phyloP scores from a whole-genome alignment of 805 yeast species.

The Tetrapisispora fleetii region DNA sequence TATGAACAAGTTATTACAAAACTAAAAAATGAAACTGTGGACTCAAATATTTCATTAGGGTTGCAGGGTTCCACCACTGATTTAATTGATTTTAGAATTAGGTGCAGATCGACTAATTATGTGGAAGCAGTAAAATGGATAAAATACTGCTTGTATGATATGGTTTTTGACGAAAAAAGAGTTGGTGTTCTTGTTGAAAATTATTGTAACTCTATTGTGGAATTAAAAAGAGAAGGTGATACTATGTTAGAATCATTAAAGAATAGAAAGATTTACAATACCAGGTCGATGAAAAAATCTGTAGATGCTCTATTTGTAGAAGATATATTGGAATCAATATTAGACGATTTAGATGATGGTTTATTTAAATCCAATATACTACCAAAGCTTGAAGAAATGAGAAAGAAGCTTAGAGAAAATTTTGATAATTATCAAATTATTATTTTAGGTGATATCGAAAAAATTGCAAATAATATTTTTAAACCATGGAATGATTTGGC shows the following conservation, averaged over 20 bases:
- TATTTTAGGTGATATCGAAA: constrained; percentile 57
- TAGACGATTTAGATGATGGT: constrained; percentile 45
- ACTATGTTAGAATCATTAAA: constrained; percentile 58
- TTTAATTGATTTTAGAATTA: constrained; percentile 48
- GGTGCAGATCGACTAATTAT: constrained; percentile 55
- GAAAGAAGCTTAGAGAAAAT: constrained; percentile 40
- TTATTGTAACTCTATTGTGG: constrained; percentile 31
- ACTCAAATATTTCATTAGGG: constrained; percentile 45
- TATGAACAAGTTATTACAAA: constrained; percentile 70
- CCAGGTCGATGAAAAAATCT: constrained; percentile 55
- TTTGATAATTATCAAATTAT: constrained; percentile 55
- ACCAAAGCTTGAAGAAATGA: constrained; percentile 35
- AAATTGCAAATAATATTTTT: constrained; percentile 29
- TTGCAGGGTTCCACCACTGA: constrained; percentile 57
- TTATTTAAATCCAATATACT: constrained; percentile 31
- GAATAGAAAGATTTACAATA: constrained; percentile 41
- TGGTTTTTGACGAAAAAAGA: constrained; percentile 64
- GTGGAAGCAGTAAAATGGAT: constrained; percentile 69
- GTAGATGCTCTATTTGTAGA: constrained; percentile 61
- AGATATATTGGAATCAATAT: constrained; percentile 38
- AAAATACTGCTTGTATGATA: constrained; percentile 48
- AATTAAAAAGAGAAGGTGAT: constrained; percentile 33
- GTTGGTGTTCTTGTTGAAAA: constrained; percentile 46
- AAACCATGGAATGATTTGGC: constrained; percentile 18
- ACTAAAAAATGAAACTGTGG: constrained; percentile 65